Base-by-base conservation (phyloP, 805 yeast species). In the Myxozyma lipomycoides region DNA sequence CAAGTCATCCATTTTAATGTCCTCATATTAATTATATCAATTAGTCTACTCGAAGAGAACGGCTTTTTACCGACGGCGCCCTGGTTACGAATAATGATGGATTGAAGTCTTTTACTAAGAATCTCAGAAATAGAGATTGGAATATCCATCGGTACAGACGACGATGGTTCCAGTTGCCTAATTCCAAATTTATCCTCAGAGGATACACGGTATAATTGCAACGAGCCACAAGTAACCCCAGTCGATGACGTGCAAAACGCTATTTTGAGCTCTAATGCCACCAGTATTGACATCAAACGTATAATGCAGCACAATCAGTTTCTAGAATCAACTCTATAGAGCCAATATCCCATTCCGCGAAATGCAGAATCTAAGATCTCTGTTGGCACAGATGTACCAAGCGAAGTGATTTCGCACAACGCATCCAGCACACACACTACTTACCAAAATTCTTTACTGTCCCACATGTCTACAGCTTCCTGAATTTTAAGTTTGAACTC, bases 131-230 rank as follows among this genome's bases (percentile, higher is more conserved):
- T 10, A 39, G 23, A 17, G 15, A 39, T 21, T 19, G n/a, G 9
- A 17, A 17, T 25, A 9, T 21, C 28, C 17, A 18, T n/a, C n/a
- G n/a, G n/a, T n/a, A n/a, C 18, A 39, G 19, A 22, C 2, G 6
- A 30, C 12, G 39, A 10, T 6, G 28, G 40, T 6, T 15, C 15
- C 6, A 34, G 25, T 2, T 32, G 21, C 38, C 43, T 48, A 7
- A 52, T 26, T 15, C 56, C 56, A 43, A 52, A 52, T 36, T 49
- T 17, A 23, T 52, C 56, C 28, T 52, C 56, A 3, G 56, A 45
- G 40, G 54, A 51, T 22, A 49, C 40, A 21, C 19, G 7, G 41
- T 52, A 52, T 19, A 43, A 19, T 17, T 39, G 28, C 18, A 48
- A 49, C 34, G 53, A 38, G 12, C 41, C 12, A 5, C 47, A 46